Percentiles rank a stretch among this genome's conserved stretches.
Evolutionary conservation across 352 stramenopile species (phyloP).

Genomic region (Globisporangium nagaii): DNA sequence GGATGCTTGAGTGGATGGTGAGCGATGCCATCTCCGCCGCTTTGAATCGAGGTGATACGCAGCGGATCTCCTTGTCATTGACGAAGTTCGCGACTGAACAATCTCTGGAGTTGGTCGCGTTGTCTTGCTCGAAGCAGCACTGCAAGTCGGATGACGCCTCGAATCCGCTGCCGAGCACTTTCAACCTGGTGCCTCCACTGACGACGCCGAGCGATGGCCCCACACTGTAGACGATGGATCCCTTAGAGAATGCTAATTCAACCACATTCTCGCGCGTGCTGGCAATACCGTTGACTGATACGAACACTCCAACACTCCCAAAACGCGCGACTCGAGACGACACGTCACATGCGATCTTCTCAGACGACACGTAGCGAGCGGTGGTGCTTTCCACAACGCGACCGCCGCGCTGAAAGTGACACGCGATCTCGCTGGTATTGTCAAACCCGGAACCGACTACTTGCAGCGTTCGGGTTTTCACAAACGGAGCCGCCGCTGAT

Average conservation of each 20-base stretch:
- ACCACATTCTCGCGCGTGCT: constrained; percentile 15
- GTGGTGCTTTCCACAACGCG: neutral
- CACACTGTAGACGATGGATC: constrained; percentile 27
- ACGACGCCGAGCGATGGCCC: constrained; percentile 40
- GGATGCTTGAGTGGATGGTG: constrained; percentile 16
- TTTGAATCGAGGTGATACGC: constrained; percentile 19
- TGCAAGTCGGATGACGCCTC: constrained; percentile 21
- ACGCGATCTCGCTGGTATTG: constrained; percentile 17
- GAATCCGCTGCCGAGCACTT: constrained; percentile 46
- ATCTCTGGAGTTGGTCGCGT: neutral
- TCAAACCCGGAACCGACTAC: constrained; percentile 25
- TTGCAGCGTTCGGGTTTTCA: constrained; percentile 26
- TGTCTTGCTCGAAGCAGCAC: constrained; percentile 49
- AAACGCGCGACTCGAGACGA: constrained; percentile 8
- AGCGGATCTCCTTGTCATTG: constrained; percentile 27
- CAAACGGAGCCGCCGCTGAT: constrained; percentile 24
- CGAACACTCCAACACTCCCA: constrained; percentile 14
- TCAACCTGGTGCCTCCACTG: constrained; percentile 18
- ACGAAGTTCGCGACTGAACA: constrained; percentile 25
- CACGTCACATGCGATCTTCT: constrained; percentile 18
- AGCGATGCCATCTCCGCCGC: constrained; percentile 9
- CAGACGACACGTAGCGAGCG: constrained; percentile 17
- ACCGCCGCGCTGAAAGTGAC: constrained; percentile 20
- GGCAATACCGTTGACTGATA: constrained; percentile 25
- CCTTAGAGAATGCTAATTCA: constrained; percentile 27